These are phyloP conservation scores for Eimeria necatrix DNA, from an alignment of 169 alveolate species.

Conservation along the genomic window DNA sequence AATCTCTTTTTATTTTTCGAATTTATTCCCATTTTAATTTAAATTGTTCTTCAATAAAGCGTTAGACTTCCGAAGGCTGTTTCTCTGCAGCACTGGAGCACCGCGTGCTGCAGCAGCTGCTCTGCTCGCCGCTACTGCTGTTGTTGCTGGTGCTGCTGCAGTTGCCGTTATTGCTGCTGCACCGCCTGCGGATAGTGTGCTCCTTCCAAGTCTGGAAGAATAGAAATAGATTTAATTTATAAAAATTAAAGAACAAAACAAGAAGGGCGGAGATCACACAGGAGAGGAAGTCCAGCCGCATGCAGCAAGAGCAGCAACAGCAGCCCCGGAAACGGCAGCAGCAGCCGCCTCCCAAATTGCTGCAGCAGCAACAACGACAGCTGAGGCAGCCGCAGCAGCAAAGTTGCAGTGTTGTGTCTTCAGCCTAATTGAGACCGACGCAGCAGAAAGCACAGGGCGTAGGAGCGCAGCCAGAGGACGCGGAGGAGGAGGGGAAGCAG, in stretches of 20 bases:
- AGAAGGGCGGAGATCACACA: background rate
- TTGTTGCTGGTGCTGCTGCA: background rate
- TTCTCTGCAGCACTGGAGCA: too few relatives aligned
- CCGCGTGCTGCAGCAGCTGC: background rate
- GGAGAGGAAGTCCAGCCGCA: background rate
- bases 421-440: too few relatives aligned
- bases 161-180: background rate
- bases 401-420: too few relatives aligned
- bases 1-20: too few relatives aligned
- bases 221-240: too few relatives aligned
- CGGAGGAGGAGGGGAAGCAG: background rate
- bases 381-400: background rate
- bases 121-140: background rate
- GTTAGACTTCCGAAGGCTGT: too few relatives aligned
- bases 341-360: background rate
- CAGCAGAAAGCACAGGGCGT: too few relatives aligned
- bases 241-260: background rate
- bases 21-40: too few relatives aligned
- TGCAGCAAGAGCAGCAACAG: background rate
- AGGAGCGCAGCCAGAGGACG: too few relatives aligned
- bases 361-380: background rate
- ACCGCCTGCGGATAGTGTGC: background rate
- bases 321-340: background rate
- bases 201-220: background rate
- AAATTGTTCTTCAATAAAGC: too few relatives aligned